Percentiles rank a stretch among this genome's conserved stretches.
Conservation (phyloP, 2,329 filamentous ascomycete genomes). For the Colletotrichum destructivum region DNA sequence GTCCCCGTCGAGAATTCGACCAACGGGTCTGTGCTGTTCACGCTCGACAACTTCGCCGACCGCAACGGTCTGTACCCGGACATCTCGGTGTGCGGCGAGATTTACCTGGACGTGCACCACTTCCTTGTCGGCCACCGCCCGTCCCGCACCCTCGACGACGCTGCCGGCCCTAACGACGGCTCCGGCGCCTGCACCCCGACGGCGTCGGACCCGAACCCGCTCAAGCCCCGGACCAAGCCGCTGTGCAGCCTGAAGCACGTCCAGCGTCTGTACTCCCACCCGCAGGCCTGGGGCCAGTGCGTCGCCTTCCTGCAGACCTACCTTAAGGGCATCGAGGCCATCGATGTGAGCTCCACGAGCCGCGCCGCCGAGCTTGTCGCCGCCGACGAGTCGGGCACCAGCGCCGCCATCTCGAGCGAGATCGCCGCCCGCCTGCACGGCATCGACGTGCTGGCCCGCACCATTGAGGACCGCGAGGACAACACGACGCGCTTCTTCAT, state of each 20-base stretch:
- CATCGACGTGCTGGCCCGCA: slow-evolving; percentile 77
- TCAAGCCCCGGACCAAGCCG: slow-evolving; percentile 64
- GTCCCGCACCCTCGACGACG: slow-evolving; percentile 47
- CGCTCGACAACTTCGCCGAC: slow-evolving; percentile 90
- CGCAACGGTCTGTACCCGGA: slow-evolving; percentile 74
- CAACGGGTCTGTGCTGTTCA: slow-evolving; percentile 92
- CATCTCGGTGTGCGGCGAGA: slow-evolving; percentile 84
- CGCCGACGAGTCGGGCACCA: slow-evolving; percentile 70
- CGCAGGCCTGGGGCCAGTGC: slow-evolving; percentile 96
- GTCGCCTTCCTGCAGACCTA: slow-evolving; percentile 78
- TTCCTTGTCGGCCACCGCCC: slow-evolving; percentile 77
- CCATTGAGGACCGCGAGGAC: slow-evolving; percentile 81
- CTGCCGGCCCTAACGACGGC: slow-evolving; percentile 49
- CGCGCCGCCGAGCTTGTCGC: slow-evolving; percentile 84
- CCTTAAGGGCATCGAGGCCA: slow-evolving; percentile 81
- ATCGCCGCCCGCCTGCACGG: slow-evolving; percentile 79
- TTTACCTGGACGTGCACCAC: slow-evolving; percentile 90
- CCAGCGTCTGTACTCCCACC: slow-evolving; percentile 88
- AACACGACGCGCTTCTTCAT: slow-evolving; percentile 88
- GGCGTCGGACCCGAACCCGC: slow-evolving; percentile 58
- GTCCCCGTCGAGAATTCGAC: slow-evolving; percentile 97
- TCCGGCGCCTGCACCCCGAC: slow-evolving; percentile 68
- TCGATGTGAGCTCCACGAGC: slow-evolving; percentile 89
- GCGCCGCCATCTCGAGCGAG: slow-evolving; percentile 84
- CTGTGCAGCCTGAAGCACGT: slow-evolving; percentile 72